Conservation (phyloP, 208 protist genomes). For the Herpetomonas tarakana region DNA sequence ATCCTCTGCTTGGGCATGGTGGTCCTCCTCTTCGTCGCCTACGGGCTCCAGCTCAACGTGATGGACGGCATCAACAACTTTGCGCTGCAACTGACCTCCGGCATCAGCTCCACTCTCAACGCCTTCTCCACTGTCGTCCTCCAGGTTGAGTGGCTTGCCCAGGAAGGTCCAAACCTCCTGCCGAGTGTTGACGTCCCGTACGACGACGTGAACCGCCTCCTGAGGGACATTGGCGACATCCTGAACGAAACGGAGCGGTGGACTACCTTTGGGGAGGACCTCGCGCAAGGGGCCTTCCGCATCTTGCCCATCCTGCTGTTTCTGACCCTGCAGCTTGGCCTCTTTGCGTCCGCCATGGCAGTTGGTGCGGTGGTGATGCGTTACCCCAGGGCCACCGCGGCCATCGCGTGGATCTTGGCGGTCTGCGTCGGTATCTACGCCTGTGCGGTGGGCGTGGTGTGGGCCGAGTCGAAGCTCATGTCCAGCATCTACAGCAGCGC, state of each 20-base stretch:
- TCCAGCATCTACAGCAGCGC: slow-evolving; percentile 19
- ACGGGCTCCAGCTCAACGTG: slow-evolving; percentile 27
- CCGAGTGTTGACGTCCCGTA: slow-evolving; percentile 16
- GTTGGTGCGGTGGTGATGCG: slow-evolving; percentile 18
- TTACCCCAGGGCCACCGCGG: slow-evolving; percentile 12
- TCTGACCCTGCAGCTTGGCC: slow-evolving; percentile 23
- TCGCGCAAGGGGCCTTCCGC: slow-evolving; percentile 30
- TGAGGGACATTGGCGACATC: slow-evolving; percentile 6
- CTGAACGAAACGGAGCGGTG: slow-evolving; percentile 16
- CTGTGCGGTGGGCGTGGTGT: slow-evolving; percentile 25
- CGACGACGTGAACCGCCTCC: slow-evolving; percentile 11
- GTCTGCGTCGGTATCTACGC: slow-evolving; percentile 21
- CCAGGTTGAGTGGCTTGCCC: slow-evolving; percentile 23
- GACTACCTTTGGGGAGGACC: slow-evolving; percentile 24
- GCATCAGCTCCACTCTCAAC: slow-evolving; percentile 16
- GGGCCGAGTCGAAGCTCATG: slow-evolving; percentile 17
- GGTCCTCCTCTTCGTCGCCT: slow-evolving; percentile 25
- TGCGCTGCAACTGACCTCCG: slow-evolving; percentile 9
- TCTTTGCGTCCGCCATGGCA: slow-evolving; percentile 19
- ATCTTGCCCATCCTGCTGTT: slow-evolving; percentile 28
- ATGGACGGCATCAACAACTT: slow-evolving; percentile 25
- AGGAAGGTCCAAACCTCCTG: slow-evolving; percentile 14
- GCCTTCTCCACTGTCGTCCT: slow-evolving; percentile 8
- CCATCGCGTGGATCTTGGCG: slow-evolving; percentile 27
- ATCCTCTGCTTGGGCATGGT: slow-evolving; percentile 12